These are phyloP conservation scores for Candida rishiriensis DNA, from an alignment of 805 yeast genomes.

Conservation along the genomic window DNA sequence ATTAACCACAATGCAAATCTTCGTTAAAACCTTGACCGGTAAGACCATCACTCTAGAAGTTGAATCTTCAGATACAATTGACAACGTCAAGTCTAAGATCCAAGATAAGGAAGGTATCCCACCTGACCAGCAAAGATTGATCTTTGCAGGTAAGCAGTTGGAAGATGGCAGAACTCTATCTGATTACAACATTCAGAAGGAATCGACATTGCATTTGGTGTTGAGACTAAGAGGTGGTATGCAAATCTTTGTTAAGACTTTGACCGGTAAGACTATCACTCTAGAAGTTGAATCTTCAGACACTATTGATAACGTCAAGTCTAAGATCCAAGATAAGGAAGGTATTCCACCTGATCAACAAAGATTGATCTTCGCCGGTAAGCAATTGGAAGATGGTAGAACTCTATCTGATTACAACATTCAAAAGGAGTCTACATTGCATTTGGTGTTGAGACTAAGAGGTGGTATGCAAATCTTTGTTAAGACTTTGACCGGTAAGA, in stretches of 20 bases:
- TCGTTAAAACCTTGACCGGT: conserved; percentile 87
- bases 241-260: conserved; percentile 76
- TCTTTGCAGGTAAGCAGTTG: conserved; percentile 41
- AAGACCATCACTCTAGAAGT: conserved; percentile 86
- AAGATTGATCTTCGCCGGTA: conserved; percentile 40
- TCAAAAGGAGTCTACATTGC: conserved; percentile 38
- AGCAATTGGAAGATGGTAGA: conserved; percentile 63
- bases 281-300: conserved; percentile 69
- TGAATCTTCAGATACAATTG: conserved; percentile 42
- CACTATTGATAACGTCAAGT: conserved; percentile 40
- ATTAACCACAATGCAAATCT: conserved; percentile 20
- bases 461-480: conserved; percentile 84
- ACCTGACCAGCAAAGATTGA: conserved; percentile 39
- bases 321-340: conserved; percentile 39
- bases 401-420: conserved; percentile 79
- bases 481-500: conserved; percentile 86
- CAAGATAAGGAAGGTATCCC: conserved; percentile 42
- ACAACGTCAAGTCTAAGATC: conserved; percentile 39
- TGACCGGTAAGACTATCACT: conserved; percentile 91
- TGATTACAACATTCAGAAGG: conserved; percentile 57
- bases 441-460: conserved; percentile 34
- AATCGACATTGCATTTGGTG: conserved; percentile 35
- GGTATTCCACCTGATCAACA: conserved; percentile 42
- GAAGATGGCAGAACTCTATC: conserved; percentile 85
- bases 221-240: conserved; percentile 43